phyloP scores from a whole-genome alignment of 2,329 filamentous ascomycete genomes.

The Aspergillus persii region DNA sequence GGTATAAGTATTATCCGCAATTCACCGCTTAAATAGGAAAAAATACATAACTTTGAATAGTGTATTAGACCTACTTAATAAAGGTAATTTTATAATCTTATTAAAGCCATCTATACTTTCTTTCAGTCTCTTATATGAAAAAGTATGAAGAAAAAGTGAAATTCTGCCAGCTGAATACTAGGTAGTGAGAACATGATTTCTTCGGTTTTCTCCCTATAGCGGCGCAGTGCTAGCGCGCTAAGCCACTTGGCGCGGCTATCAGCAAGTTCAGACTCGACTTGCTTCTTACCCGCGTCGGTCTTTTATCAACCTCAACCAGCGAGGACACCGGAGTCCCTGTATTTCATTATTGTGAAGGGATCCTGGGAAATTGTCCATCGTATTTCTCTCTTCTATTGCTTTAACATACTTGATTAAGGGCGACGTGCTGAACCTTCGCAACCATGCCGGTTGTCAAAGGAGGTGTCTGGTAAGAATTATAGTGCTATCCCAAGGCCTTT shows the following conservation, averaged over 20 bases:
- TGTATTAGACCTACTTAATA: too few relatives aligned
- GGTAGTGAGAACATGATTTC: too few relatives aligned
- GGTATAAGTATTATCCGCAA: too few relatives aligned
- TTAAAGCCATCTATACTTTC: too few relatives aligned
- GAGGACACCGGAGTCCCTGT: constrained; percentile 14
- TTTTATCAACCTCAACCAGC: constrained; percentile 13
- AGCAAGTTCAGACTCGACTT: constrained; percentile 7
- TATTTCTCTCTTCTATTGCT: background rate
- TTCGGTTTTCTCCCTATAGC: too few relatives aligned
- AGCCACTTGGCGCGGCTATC: constrained; percentile 24
- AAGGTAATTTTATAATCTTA: too few relatives aligned
- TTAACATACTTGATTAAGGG: background rate
- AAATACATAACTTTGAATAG: too few relatives aligned
- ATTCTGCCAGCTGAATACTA: too few relatives aligned
- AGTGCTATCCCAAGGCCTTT: background rate
- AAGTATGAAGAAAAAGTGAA: too few relatives aligned
- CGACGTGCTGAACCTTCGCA: constrained; percentile 13
- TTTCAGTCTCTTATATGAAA: too few relatives aligned
- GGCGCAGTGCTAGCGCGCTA: constrained; percentile 21
- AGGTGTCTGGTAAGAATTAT: constrained; percentile 54
- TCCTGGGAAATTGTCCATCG: background rate
- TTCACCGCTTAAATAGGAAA: too few relatives aligned
- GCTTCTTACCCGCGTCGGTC: constrained; percentile 23
- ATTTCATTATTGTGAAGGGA: background rate
- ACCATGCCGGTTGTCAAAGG: constrained; percentile 65